A percentile compares a stretch with the other conserved stretches of the same genome.
Evolutionary conservation across 306 rosid species (phyloP).

Genomic region (Sechiopsis laciniata): DNA sequence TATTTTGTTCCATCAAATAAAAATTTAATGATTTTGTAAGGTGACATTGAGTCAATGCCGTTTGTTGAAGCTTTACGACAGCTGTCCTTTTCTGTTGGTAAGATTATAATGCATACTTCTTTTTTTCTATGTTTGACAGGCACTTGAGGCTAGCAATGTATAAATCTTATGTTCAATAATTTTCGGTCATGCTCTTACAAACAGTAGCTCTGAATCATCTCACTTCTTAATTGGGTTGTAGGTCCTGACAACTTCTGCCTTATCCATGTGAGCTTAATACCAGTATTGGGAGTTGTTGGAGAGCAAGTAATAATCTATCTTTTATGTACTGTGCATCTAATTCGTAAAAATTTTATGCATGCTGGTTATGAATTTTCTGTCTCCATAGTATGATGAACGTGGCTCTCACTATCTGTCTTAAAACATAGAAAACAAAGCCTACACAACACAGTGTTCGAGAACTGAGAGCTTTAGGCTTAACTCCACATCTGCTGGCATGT

Average conservation of each 20-base stretch:
- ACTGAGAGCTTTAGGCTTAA: conserved; percentile 87
- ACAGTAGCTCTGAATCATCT: neutral
- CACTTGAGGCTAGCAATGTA: neutral
- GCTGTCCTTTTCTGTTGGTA: conserved; percentile 88
- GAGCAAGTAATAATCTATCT: conserved; percentile 69
- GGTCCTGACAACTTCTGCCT: conserved; percentile 94
- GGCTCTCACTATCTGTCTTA: conserved; percentile 26
- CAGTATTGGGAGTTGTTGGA: conserved; percentile 95
- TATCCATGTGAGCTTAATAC: conserved; percentile 95
- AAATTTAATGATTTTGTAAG: conserved; percentile 30
- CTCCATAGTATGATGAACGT: conserved; percentile 4
- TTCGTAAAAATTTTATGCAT: neutral
- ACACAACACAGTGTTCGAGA: conserved; percentile 97
- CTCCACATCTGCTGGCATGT: conserved; percentile 90
- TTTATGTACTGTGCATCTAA: neutral
- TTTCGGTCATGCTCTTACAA: neutral
- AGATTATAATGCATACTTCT: conserved; percentile 7
- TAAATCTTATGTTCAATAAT: neutral
- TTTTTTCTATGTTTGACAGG: neutral
- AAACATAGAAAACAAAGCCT: conserved; percentile 85
- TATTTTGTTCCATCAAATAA: conserved; percentile 3
- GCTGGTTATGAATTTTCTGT: neutral
- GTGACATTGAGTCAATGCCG: conserved; percentile 99
- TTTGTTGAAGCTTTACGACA: conserved; percentile 90
- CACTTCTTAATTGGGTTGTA: conserved; percentile 31